Evolutionary conservation across 768 basidiomycete species (phyloP), one percentile per base, ranked within the genome.

Genomic region (Albatrellus ellisii): DNA sequence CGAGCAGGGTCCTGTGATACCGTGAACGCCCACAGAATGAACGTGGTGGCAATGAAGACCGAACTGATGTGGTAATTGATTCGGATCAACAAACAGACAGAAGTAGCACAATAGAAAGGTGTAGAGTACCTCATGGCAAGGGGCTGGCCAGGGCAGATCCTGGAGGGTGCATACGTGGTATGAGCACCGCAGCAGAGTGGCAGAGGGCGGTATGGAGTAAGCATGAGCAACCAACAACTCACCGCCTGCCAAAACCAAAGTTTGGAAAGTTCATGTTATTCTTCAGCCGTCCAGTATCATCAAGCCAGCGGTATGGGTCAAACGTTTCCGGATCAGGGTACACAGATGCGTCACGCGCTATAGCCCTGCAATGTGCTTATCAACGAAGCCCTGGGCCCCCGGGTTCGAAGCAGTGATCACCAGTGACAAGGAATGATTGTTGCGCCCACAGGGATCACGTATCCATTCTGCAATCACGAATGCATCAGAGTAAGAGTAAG

Each of bases 1-100:
- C 62, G 56, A 0, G 57, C 50, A 0, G 71, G 68, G 48, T 79
- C 73, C 22, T 69, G 52, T 3, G 60, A 61, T 18, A 85, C 62
- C 1, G 56, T 64, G 64, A 83, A 82, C 0, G 78, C 72, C 77
- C 79, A 82, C 26, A 79, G 56, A 2, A 77, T 59, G 11, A 79
- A 63, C 0, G 76, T 76, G 0, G 74, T 69, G 44, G 77, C 82
- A 47, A 83, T 62, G 50, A 77, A 79, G 2, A 83, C 57, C 6
- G 79, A 58, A 53, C 54, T 29, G 28, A 29, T 8, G 8, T n/a
- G 28, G 9, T 8, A 8, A n/a, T 29, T 8, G 8, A 8, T 8
- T 8, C n/a, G 8, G 28, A 29, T 29, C 28, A 8, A 29, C n/a
- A 8, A 29, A 8, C 28, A 8, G n/a, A 29, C 9, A n/a, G 9